Evolutionary conservation across 345 rosid species (phyloP), one percentile per base, ranked within the genome.

Genomic region (Euclidium syriacum): DNA sequence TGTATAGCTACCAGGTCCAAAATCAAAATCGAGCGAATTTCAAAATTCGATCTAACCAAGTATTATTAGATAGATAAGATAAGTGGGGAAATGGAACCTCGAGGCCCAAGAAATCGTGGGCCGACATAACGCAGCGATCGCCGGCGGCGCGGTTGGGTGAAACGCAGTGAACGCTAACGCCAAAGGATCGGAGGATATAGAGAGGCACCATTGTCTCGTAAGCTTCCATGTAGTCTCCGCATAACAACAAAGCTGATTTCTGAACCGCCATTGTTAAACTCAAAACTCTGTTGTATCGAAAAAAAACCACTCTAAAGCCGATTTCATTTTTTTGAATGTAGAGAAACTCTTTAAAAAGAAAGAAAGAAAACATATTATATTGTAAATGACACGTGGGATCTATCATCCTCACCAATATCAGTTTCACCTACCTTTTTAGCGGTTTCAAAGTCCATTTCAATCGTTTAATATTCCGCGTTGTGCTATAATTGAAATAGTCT

Each of bases 191-290:
- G 26, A 80, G 82, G 18, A 73, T 43, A 5, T 52, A 61, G 63
- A 75, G 75, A 30, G 85, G 85, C 15, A 80, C 80, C 1, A 49
- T 51, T 1, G 75, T 76, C 53, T 81, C 81, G 34, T 58, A 81
- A 30, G 78, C 83, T 46, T 81, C 85, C 85, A 81, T 78, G 79
- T 75, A 78, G 35, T 81, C 85, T 14, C 85, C 82, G 36, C 83
- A 78, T 59, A 81, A 27, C 16, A 81, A 62, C 22, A 81, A 57
- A 17, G 75, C 81, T n/a, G 82, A 67, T 61, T 70, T 78, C 62
- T 73, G 39, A 67, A 62, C 67, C 15, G 41, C 33, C 80, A 77
- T 73, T 22, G 44, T 41, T 33, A 6, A 27, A n/a, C n/a, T n/a
- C n/a, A n/a, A 40, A 19, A 15, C n/a, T n/a, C n/a, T 39, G 42